Conservation (phyloP, 176 grass and related monocot genomes). For the Elymus sibiricus region DNA sequence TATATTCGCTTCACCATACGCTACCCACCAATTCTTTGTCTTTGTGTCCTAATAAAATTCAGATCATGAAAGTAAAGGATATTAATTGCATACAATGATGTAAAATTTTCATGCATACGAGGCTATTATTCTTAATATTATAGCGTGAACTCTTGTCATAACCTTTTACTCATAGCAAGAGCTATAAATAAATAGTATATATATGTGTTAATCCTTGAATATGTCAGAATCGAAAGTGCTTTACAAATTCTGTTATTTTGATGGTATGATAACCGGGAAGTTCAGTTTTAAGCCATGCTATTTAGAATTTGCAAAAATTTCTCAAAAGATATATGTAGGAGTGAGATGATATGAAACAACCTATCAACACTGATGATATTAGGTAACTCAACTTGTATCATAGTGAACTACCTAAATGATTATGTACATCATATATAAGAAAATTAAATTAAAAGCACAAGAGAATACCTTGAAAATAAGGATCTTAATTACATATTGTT, state of each 20-base stretch:
- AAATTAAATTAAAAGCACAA: background rate
- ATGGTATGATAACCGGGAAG: background rate
- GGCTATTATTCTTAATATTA: background rate
- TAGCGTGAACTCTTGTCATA: background rate
- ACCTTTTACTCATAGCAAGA: no score
- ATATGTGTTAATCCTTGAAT: background rate
- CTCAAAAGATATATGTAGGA: background rate
- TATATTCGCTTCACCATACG: background rate
- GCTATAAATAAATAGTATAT: background rate
- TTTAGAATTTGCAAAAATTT: background rate
- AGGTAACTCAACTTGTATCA: background rate
- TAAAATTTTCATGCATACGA: no score
- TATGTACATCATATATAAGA: background rate
- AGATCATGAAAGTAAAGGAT: no score
- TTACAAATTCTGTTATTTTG: background rate
- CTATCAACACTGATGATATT: background rate
- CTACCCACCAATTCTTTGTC: conserved; percentile 29
- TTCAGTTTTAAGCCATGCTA: background rate
- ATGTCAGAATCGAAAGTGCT: background rate
- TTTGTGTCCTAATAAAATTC: conserved; percentile 6
- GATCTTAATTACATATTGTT: background rate
- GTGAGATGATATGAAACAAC: background rate
- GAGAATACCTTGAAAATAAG: conserved; percentile 20
- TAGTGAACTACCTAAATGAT: background rate
- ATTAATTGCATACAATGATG: no score